phyloP scores from a whole-genome alignment of 257 asterid species.

The Mitragyna speciosa region DNA sequence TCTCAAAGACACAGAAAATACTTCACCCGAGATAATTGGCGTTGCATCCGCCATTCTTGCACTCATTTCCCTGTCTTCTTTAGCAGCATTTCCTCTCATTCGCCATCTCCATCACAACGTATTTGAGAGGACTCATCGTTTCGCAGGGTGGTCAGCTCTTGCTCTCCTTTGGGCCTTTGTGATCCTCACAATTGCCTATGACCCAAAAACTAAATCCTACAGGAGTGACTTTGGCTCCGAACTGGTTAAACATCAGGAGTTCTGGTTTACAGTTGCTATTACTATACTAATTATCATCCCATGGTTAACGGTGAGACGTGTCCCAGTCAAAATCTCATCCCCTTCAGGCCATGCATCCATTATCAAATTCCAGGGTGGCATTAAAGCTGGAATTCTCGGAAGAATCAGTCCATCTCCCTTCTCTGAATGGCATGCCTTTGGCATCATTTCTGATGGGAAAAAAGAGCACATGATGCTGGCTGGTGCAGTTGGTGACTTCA shows the following conservation, averaged over 20 bases:
- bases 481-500: constrained; percentile 79
- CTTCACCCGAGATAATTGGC: constrained; percentile 43
- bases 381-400: constrained; percentile 60
- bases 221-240: constrained; percentile 23
- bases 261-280: constrained; percentile 51
- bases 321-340: constrained; percentile 48
- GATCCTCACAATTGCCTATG: constrained; percentile 45
- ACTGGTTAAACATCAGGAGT: constrained; percentile 45
- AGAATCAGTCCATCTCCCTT: constrained; percentile 74
- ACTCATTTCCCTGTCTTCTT: constrained; percentile 46
- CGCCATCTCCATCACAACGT: constrained; percentile 85
- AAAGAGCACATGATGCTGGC: constrained; percentile 71
- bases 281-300: constrained; percentile 52
- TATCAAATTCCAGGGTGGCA: constrained; percentile 63
- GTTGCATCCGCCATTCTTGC: constrained; percentile 53
- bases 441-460: constrained; percentile 63
- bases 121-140: constrained; percentile 67
- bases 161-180: constrained; percentile 60
- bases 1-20: constrained; percentile 40
- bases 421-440: constrained; percentile 85
- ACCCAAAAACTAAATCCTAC: constrained; percentile 49
- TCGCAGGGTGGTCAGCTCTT: constrained; percentile 63
- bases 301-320: constrained; percentile 59
- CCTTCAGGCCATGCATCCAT: constrained; percentile 73
- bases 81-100: constrained; percentile 70